These are phyloP conservation scores for Alternaria rosae DNA, from an alignment of 2,329 filamentous ascomycete genomes.

Conservation along the genomic window DNA sequence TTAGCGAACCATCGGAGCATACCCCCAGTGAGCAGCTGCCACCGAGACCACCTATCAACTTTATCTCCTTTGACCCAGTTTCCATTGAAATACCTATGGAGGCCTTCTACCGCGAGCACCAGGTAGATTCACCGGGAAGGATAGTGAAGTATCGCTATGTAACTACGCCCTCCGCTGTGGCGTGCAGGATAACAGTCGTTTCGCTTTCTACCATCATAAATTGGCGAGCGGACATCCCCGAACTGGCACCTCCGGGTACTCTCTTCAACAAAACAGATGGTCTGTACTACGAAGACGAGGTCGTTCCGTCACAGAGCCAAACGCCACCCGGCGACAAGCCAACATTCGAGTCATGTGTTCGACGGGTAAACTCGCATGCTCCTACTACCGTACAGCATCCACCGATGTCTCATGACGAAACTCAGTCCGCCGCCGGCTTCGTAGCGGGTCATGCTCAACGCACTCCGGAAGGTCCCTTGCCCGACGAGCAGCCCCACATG, in stretches of 20 bases:
- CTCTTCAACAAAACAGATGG: background rate
- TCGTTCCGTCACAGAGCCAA: background rate
- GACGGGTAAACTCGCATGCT: background rate
- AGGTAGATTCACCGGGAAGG: background rate
- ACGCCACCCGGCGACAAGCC: background rate
- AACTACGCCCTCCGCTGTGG: background rate
- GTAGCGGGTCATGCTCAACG: background rate
- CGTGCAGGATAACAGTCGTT: background rate
- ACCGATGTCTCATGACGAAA: background rate
- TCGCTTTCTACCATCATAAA: background rate
- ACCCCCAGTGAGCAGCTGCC: background rate
- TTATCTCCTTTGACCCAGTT: background rate
- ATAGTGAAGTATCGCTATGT: background rate
- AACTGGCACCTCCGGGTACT: background rate
- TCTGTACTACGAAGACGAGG: background rate
- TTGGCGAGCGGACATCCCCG: background rate
- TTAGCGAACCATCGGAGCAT: background rate
- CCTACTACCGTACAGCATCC: background rate
- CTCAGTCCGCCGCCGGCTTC: background rate
- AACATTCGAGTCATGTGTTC: background rate
- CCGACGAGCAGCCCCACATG: background rate
- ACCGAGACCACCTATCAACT: background rate
- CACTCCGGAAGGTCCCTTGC: background rate
- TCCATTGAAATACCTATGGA: background rate
- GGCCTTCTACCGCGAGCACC: background rate